A percentile compares a stretch with the other conserved stretches of the same genome.
Evolutionary conservation across 1,139 yeast genomes (phyloP).

Genomic region (Suhomyces bolitotheri): DNA sequence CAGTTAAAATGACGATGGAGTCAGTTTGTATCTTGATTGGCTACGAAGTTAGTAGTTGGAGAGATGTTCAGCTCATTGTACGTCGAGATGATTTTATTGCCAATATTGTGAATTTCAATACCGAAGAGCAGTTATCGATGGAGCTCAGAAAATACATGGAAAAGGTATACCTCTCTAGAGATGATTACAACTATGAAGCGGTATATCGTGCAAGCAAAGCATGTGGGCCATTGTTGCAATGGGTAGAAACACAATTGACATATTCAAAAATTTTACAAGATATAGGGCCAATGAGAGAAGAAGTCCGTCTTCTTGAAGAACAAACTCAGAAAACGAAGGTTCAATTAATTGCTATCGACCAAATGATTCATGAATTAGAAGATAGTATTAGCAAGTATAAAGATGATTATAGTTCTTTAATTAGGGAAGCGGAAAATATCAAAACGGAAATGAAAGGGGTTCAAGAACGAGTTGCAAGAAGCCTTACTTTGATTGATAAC

Average conservation of each 20-base stretch:
- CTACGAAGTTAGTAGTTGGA: slow-evolving; percentile 68
- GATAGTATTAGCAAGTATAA: slow-evolving; percentile 68
- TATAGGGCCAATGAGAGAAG: slow-evolving; percentile 74
- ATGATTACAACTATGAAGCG: slow-evolving; percentile 67
- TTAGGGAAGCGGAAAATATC: slow-evolving; percentile 75
- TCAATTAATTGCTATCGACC: slow-evolving; percentile 71
- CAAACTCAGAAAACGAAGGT: slow-evolving; percentile 64
- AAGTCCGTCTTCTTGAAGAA: slow-evolving; percentile 59
- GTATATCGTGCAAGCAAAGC: slow-evolving; percentile 93
- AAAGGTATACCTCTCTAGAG: slow-evolving; percentile 56
- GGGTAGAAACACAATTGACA: slow-evolving; percentile 86
- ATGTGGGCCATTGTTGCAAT: slow-evolving; percentile 86
- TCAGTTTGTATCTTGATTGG: slow-evolving; percentile 85
- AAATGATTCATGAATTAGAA: slow-evolving; percentile 78
- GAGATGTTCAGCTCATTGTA: slow-evolving; percentile 78
- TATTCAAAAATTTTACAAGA: slow-evolving; percentile 69
- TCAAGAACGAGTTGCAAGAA: slow-evolving; percentile 60
- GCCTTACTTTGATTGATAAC: slow-evolving; percentile 61
- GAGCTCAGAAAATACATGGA: slow-evolving; percentile 60
- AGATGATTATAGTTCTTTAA: slow-evolving; percentile 64
- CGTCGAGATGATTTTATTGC: slow-evolving; percentile 87
- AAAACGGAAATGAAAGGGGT: slow-evolving; percentile 70
- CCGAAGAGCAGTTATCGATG: slow-evolving; percentile 56
- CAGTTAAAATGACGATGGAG: slow-evolving; percentile 83
- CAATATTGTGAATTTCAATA: slow-evolving; percentile 73